These are phyloP conservation scores for Cenococcum geophilum DNA, from an alignment of 495 filamentous ascomycete species.

Conservation along the genomic window DNA sequence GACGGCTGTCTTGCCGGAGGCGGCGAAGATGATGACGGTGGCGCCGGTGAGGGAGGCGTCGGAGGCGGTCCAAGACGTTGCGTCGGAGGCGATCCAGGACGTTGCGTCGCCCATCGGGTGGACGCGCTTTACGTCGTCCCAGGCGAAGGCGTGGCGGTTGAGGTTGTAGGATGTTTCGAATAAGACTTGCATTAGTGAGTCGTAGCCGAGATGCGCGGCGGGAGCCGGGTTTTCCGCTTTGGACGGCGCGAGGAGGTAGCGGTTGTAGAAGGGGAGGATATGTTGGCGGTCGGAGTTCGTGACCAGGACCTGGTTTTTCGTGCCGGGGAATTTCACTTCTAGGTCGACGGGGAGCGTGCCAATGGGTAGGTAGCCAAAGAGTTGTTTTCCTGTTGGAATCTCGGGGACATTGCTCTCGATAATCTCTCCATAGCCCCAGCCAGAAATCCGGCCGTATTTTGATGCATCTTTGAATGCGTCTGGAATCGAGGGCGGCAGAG, in stretches of 20 bases:
- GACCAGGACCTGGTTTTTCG: conserved; percentile 40
- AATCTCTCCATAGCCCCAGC: conserved; percentile 53
- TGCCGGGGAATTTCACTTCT: conserved; percentile 21
- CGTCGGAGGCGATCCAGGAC: neutral
- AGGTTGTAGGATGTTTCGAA: conserved; percentile 47
- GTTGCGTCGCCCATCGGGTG: conserved; percentile 35
- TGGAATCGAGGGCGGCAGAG: conserved; percentile 40
- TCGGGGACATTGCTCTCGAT: conserved; percentile 42
- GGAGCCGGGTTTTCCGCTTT: conserved; percentile 14
- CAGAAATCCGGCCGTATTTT: conserved; percentile 49
- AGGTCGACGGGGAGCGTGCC: conserved; percentile 32
- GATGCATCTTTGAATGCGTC: conserved; percentile 46
- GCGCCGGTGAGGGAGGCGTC: conserved; percentile 44
- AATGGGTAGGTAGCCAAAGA: conserved; percentile 42
- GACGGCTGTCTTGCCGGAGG: conserved; percentile 24
- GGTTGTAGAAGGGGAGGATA: conserved; percentile 50
- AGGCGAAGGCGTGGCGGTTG: conserved; percentile 43
- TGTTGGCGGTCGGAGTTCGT: conserved; percentile 42
- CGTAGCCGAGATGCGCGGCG: conserved; percentile 37
- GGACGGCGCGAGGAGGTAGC: conserved; percentile 37
- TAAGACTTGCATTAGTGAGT: conserved; percentile 40
- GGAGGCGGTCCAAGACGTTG: conserved; percentile 36
- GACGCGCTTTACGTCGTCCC: conserved; percentile 34
- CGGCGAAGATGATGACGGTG: conserved; percentile 32
- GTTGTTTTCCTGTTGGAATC: conserved; percentile 28